phyloP scores from a whole-genome alignment of 169 alveolate species.

The Plasmodium coatneyi region DNA sequence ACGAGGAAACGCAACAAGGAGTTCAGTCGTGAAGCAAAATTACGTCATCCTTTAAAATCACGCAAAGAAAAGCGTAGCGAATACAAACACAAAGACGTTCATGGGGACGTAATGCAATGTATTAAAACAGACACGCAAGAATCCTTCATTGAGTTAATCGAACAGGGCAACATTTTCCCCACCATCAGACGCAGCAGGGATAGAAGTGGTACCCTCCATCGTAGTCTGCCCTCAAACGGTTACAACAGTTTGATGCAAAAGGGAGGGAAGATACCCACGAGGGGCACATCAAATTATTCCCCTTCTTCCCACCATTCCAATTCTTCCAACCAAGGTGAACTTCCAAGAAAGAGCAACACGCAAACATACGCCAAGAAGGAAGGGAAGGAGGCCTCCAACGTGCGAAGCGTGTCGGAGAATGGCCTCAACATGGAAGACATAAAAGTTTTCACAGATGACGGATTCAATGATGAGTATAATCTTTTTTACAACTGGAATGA shows the following conservation, averaged over 20 bases:
- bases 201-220: background rate
- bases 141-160: slow-evolving; percentile 47
- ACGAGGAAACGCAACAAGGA: background rate
- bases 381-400: background rate
- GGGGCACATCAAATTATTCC: background rate
- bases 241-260: background rate
- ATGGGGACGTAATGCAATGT: slow-evolving; percentile 13
- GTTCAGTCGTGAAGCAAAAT: slow-evolving; percentile 9
- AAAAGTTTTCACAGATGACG: slow-evolving; percentile 15
- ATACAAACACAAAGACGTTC: background rate
- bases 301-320: background rate
- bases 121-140: slow-evolving; percentile 23
- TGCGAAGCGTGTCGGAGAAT: background rate
- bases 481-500: slow-evolving; percentile 6
- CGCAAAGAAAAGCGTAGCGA: slow-evolving; percentile 8
- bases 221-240: background rate
- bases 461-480: slow-evolving; percentile 25
- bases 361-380: background rate
- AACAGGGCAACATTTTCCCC: slow-evolving; percentile 33
- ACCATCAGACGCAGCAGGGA: slow-evolving; percentile 3
- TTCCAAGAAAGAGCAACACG: background rate
- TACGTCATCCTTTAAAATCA: background rate
- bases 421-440: background rate
- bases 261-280: background rate
- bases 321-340: slow-evolving; percentile 6